A percentile compares a stretch with the other conserved stretches of the same genome.
Evolutionary conservation across 345 rosid species (phyloP).

Genomic region (Gossypium stocksii): DNA sequence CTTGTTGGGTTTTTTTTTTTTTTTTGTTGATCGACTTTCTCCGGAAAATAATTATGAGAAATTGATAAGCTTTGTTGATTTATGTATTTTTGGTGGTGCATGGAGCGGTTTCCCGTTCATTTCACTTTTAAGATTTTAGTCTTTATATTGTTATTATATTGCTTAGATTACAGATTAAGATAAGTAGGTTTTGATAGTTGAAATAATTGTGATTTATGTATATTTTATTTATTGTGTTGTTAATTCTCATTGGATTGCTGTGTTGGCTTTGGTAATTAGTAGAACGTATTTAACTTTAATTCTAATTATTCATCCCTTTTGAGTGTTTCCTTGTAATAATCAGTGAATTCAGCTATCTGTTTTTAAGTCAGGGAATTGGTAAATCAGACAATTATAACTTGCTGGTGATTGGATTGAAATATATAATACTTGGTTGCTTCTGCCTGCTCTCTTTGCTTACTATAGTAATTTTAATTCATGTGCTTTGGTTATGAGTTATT

Average conservation of each 20-base stretch:
- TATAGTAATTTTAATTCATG: neutral
- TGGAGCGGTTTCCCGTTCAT: neutral
- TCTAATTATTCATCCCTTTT: neutral
- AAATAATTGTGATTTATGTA: neutral
- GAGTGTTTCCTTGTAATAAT: neutral
- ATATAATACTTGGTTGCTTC: neutral
- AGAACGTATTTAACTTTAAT: neutral
- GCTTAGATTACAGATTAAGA: neutral
- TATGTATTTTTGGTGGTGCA: neutral
- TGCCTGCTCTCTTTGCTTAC: neutral
- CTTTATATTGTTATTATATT: neutral
- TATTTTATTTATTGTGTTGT: neutral
- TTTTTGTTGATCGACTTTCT: no score
- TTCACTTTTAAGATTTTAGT: neutral
- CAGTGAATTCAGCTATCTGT: neutral
- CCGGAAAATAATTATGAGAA: neutral
- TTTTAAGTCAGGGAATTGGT: neutral
- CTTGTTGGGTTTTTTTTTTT: neutral
- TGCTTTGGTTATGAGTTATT: neutral
- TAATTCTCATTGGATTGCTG: neutral
- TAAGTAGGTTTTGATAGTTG: neutral
- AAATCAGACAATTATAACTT: neutral
- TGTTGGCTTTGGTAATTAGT: neutral
- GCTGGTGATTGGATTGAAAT: neutral
- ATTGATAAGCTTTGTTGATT: no score